Conservation (phyloP, 1,284 basidiomycete species). For the Heterobasidion annosum region DNA sequence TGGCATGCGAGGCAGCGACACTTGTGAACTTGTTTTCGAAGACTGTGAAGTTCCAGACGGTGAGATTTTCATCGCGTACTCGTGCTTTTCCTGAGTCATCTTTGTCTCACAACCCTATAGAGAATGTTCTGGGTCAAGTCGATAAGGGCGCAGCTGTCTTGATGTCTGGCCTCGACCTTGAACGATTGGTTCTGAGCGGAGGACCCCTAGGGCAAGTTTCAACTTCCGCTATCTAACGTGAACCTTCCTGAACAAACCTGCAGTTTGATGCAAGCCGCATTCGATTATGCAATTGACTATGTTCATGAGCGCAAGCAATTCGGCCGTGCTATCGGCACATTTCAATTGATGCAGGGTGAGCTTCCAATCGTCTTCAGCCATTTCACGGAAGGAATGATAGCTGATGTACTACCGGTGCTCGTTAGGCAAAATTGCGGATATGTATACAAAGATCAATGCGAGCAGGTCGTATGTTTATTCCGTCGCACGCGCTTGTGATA, state of each 20-base stretch:
- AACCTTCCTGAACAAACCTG: background rate
- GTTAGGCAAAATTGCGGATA: conserved; percentile 76
- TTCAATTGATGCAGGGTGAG: conserved; percentile 92
- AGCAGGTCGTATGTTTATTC: conserved; percentile 90
- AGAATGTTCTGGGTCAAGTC: conserved; percentile 78
- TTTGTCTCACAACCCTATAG: conserved; percentile 24
- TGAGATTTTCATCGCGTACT: background rate
- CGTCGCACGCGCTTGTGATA: conserved; percentile 84
- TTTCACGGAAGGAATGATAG: background rate
- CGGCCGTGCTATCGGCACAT: conserved; percentile 78
- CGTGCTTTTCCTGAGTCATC: background rate
- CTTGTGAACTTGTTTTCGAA: conserved; percentile 91
- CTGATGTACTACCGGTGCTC: conserved; percentile 2
- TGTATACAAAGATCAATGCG: conserved; percentile 92
- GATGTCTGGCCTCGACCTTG: conserved; percentile 92
- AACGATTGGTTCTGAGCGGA: conserved; percentile 86
- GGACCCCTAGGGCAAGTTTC: conserved; percentile 58
- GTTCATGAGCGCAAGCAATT: conserved; percentile 91
- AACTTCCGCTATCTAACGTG: conserved; percentile 3
- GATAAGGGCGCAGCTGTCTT: conserved; percentile 80
- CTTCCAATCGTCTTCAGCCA: background rate
- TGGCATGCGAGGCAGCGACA: conserved; percentile 94
- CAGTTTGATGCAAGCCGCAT: conserved; percentile 93
- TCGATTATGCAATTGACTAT: conserved; percentile 84
- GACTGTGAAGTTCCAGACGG: conserved; percentile 39